Base-by-base conservation (phyloP, 805 yeast genomes). In the Spathaspora gorwiae region DNA sequence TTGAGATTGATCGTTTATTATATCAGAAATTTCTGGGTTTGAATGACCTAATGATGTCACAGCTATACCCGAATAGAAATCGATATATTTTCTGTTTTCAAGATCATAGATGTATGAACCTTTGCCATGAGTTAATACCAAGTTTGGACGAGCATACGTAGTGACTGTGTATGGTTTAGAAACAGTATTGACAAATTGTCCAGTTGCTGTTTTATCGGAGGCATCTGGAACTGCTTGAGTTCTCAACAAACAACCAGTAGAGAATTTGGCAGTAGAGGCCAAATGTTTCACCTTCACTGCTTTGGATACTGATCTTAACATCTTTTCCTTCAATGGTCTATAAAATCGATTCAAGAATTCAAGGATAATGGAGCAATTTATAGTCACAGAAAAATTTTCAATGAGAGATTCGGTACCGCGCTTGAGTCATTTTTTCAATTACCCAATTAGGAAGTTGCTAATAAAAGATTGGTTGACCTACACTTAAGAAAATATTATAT, bases 1-100 rank as follows among this genome's bases (percentile, higher is more conserved):
- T 30, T 62, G 61, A 1, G 90, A 80, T 67, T 94, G 99, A 37
- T 85, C 84, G 46, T 67, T 64, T 49, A 90, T 62, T 48, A 94
- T 79, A 44, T 84, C 70, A 6, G 95, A 78, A 33, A 94, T 76
- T 50, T 81, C 84, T 4, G 82, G 80, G 55, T 94, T 78, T 26
- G 90, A 72, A 60, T 94, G 98, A 2, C 99, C 99, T 51, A 94
- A 71, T 1, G 87, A 84, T n/a, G 96, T 92, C 12, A 94, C 99
- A 1, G 99, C 98, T 54, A 94, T 92, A 43, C 99, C 99, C 1
- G 97, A 90, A 1, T 92, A 83, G 66, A 94, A 92, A 61, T 94
- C 99, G 42, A 94, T 75, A 59, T 84, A 94, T 60, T 84, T 76
- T 35, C 80, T 75, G 48, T 85, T 84, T 55, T 87, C 89, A 40